A percentile compares a stretch with the other conserved stretches of the same genome.
phyloP scores from a whole-genome alignment of 192 early-diverging fungal genomes.

The Dissophora globulifera region DNA sequence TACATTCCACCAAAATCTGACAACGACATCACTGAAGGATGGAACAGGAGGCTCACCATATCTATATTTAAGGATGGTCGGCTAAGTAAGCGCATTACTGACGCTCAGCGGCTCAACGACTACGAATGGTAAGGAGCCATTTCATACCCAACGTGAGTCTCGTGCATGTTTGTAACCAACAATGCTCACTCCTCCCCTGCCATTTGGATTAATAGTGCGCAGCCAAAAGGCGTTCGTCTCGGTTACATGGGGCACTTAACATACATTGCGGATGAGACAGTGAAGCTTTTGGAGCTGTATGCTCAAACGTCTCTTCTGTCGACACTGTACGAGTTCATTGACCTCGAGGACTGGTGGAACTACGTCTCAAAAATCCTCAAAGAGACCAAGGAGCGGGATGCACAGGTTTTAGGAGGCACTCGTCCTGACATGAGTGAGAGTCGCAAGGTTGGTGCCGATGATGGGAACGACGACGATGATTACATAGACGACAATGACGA shows the following conservation, averaged over 20 bases:
- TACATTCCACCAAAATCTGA: slow-evolving; percentile 44
- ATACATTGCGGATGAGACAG: slow-evolving; percentile 95
- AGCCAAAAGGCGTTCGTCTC: slow-evolving; percentile 89
- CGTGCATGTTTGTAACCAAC: too few species aligned
- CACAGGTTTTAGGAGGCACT: slow-evolving; percentile 59
- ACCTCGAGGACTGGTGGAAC: slow-evolving; percentile 63
- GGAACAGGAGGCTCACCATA: slow-evolving; percentile 53
- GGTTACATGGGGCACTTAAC: slow-evolving; percentile 99
- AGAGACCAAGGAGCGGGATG: slow-evolving; percentile 58
- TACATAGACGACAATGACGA: slow-evolving; percentile 65
- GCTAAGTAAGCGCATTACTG: slow-evolving; percentile 85
- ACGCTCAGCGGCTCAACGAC: slow-evolving; percentile 88
- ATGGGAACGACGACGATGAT: slow-evolving; percentile 63
- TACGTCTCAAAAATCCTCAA: slow-evolving; percentile 61
- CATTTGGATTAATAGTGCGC: slow-evolving; percentile 56
- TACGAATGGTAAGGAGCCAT: slow-evolving; percentile 76
- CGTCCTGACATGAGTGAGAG: slow-evolving; percentile 61
- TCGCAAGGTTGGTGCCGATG: slow-evolving; percentile 45
- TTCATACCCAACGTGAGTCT: too few species aligned
- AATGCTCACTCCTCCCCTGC: background rate
- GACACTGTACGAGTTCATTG: slow-evolving; percentile 54
- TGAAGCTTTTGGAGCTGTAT: slow-evolving; percentile 85
- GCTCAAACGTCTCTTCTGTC: slow-evolving; percentile 37
- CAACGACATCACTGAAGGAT: slow-evolving; percentile 40
- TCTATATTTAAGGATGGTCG: slow-evolving; percentile 87